Conservation (phyloP, 768 basidiomycete genomes). For the Hygrocybe punicea region DNA sequence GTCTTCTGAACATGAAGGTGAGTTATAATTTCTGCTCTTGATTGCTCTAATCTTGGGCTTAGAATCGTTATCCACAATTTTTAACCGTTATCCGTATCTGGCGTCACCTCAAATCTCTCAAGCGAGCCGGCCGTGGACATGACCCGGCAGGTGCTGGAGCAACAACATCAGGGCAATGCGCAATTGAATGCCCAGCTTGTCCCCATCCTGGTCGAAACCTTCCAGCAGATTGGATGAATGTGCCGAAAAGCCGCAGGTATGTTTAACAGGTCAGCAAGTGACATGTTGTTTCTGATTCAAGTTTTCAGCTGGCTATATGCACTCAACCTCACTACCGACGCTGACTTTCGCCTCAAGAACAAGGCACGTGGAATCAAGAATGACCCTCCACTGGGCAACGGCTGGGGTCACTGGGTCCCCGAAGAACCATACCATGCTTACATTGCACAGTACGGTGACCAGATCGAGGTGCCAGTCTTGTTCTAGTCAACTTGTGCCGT, state of each 20-base stretch:
- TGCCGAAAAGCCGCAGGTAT: not conserved
- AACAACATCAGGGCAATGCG: constrained; percentile 15
- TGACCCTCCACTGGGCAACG: constrained; percentile 16
- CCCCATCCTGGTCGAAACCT: constrained; percentile 22
- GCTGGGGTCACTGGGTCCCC: constrained; percentile 21
- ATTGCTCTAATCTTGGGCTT: not conserved
- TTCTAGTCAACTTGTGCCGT: not conserved
- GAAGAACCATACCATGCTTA: constrained; percentile 10
- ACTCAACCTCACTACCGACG: constrained; percentile 29
- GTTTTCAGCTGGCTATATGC: constrained; percentile 27
- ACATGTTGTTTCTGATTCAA: not conserved
- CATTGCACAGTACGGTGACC: constrained; percentile 1
- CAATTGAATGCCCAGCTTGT: constrained; percentile 25
- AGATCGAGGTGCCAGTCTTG: constrained; percentile 10
- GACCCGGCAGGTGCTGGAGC: constrained; percentile 1
- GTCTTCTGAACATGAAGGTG: not conserved
- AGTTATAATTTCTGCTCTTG: not conserved
- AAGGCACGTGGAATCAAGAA: constrained; percentile 22
- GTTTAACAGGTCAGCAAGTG: not conserved
- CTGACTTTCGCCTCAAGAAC: constrained; percentile 33
- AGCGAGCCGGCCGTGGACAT: constrained; percentile 21
- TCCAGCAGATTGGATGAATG: constrained; percentile 12
- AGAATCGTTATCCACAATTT: constrained; percentile 9
- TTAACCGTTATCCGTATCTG: constrained; percentile 9
- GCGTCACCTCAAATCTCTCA: constrained; percentile 20